phyloP scores from a whole-genome alignment of 441 rosid species.

The Biscutella laevigata region DNA sequence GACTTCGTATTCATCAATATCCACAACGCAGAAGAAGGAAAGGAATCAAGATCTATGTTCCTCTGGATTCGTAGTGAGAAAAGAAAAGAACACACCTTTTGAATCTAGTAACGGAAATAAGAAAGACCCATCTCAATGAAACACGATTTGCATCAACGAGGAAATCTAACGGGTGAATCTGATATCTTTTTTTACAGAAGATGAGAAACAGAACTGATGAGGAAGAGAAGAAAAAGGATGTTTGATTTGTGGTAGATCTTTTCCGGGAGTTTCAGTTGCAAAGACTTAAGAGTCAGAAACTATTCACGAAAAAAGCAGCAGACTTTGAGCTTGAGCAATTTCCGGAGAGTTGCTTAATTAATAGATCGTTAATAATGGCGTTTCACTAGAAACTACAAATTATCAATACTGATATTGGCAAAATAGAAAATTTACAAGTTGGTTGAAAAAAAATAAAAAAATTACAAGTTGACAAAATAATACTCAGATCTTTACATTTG shows the following conservation, averaged over 20 bases:
- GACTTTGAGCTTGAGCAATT: conserved; percentile 26
- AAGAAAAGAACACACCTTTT: conserved; percentile 19
- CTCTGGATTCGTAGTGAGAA: conserved; percentile 6
- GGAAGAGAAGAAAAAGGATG: too few relatives aligned
- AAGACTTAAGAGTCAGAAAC: conserved; percentile 28
- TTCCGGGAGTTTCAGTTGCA: conserved; percentile 11
- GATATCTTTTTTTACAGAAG: not conserved
- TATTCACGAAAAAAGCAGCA: conserved; percentile 13
- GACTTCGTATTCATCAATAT: conserved; percentile 11
- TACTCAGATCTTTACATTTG: not conserved
- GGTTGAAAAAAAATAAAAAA: not conserved
- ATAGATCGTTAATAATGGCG: conserved; percentile 9
- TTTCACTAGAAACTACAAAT: too few relatives aligned
- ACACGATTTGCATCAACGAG: conserved; percentile 16
- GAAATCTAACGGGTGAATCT: conserved; percentile 16
- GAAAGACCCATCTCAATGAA: conserved; percentile 15
- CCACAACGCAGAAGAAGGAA: conserved; percentile 11
- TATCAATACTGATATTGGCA: too few relatives aligned
- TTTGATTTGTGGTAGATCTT: too few relatives aligned
- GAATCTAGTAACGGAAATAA: conserved; percentile 11
- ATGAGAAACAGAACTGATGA: conserved; percentile 16
- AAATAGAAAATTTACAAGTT: conserved; percentile 2
- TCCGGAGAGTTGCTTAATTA: conserved; percentile 15
- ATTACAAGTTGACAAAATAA: not conserved
- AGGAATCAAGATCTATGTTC: conserved; percentile 22